Percentiles rank a stretch among this genome's conserved stretches.
These are phyloP conservation scores for Fraxinus velutina DNA, from an alignment of 305 asterid species.

Conservation along the genomic window DNA sequence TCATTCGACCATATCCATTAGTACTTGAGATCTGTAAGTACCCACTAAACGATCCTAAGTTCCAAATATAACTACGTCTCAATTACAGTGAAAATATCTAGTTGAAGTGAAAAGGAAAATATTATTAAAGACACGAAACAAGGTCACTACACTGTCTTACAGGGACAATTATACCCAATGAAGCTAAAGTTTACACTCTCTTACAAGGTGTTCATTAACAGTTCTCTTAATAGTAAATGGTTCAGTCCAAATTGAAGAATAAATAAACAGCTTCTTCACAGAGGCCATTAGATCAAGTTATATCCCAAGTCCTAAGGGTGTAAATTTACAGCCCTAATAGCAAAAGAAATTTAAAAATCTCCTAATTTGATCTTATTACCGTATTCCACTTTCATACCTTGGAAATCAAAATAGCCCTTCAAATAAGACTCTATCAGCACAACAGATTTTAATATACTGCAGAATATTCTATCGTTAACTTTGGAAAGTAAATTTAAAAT, in stretches of 20 bases:
- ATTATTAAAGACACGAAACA: background rate
- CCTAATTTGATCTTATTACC: background rate
- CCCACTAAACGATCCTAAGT: conserved; percentile 5
- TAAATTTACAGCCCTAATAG: background rate
- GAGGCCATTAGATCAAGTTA: background rate
- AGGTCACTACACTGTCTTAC: background rate
- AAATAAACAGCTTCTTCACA: background rate
- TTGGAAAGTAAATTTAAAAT: background rate
- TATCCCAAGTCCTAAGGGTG: background rate
- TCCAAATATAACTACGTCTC: conserved; percentile 3
- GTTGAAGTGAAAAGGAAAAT: background rate
- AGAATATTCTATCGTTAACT: background rate
- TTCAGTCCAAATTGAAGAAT: background rate
- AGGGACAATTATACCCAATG: background rate
- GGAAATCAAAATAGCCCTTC: background rate
- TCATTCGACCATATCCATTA: background rate
- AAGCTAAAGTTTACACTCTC: conserved; percentile 5
- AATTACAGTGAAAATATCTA: background rate
- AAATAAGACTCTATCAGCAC: background rate
- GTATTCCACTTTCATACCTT: background rate
- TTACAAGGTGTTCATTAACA: background rate
- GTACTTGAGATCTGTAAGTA: background rate
- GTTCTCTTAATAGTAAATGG: background rate
- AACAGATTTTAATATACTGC: background rate
- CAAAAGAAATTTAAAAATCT: background rate